phyloP scores from a whole-genome alignment of 2,329 filamentous ascomycete species.

The Aspergillus terreus region DNA sequence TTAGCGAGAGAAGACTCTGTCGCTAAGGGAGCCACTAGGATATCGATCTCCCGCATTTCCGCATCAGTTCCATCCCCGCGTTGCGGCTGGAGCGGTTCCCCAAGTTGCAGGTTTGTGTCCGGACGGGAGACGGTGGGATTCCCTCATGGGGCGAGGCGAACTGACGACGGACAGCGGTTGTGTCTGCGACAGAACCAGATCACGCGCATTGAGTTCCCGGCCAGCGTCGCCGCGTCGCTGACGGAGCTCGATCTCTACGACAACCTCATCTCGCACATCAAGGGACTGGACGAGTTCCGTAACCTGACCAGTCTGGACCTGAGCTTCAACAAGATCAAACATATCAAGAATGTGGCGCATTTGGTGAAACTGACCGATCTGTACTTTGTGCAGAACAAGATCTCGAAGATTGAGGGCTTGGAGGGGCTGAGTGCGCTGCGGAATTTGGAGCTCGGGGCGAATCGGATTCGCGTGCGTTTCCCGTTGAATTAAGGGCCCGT shows the following conservation, averaged over 20 bases:
- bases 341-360: constrained; percentile 84
- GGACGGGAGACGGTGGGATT: background rate
- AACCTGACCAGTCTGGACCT: constrained; percentile 79
- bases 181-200: constrained; percentile 94
- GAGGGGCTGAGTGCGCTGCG: constrained; percentile 69
- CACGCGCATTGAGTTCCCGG: constrained; percentile 71
- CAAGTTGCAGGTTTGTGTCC: constrained; percentile 55
- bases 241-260: constrained; percentile 93
- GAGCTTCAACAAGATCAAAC: constrained; percentile 99
- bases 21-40: constrained; percentile 49
- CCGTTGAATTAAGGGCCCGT: background rate
- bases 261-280: constrained; percentile 85
- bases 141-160: background rate
- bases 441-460: constrained; percentile 87
- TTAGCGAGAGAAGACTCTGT: background rate
- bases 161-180: constrained; percentile 51
- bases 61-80: constrained; percentile 71
- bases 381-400: constrained; percentile 94
- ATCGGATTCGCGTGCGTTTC: constrained; percentile 67
- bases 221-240: constrained; percentile 61
- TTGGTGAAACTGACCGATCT: constrained; percentile 75
- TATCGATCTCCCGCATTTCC: constrained; percentile 86
- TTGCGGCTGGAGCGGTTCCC: constrained; percentile 81
- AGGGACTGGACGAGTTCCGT: constrained; percentile 72
- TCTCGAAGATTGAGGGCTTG: constrained; percentile 79